Evolutionary conservation across 306 rosid species (phyloP), one percentile per base, ranked within the genome.

Genomic region (Rosa chinensis): DNA sequence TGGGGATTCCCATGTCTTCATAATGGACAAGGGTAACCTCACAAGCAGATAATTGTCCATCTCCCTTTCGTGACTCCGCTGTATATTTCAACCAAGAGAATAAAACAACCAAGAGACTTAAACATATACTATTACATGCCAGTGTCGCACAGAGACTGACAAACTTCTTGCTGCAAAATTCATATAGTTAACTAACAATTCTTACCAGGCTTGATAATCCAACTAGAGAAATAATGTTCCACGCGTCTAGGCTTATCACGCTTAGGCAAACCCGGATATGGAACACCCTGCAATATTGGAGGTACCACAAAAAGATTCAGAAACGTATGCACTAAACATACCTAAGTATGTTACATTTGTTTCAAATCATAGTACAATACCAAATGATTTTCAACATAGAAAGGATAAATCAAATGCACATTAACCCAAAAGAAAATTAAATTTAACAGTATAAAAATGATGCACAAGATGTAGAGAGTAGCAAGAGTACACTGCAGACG

Each of bases 1-100:
- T 96, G 55, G 99, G 99, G 75, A 96, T 96, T 64, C 99, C 99
- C 99, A 96, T 96, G 87, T 96, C 99, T 85, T 96, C 99, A 6
- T 93, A 80, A 78, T 96, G 99, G 62, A 93, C 74, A 13, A 96
- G 97, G 83, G 85, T 93, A 64, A 96, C 96, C 96, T 96, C 99
- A 8, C 97, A 93, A 10, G 98, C 97, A 59, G 96, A 82, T 81
- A 90, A 43, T 84, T 90, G 94, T 35, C 98, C 99, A 78, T 96
- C 98, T 42, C 94, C 96, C 83, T 90, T 93, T 72, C 94, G 90
- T 78, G 99, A 96, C 82, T 93, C 97, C 87, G 85, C 99, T 96
- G 93, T 85, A 76, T 76, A 84, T 73, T 84, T 76, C 62, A 63
- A 63, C 66, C 81, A 85, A 49, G 75, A 53, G 82, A 77, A 28